Evolutionary conservation across 345 rosid genomes (phyloP).

Genomic region (Clarkia xantiana): DNA sequence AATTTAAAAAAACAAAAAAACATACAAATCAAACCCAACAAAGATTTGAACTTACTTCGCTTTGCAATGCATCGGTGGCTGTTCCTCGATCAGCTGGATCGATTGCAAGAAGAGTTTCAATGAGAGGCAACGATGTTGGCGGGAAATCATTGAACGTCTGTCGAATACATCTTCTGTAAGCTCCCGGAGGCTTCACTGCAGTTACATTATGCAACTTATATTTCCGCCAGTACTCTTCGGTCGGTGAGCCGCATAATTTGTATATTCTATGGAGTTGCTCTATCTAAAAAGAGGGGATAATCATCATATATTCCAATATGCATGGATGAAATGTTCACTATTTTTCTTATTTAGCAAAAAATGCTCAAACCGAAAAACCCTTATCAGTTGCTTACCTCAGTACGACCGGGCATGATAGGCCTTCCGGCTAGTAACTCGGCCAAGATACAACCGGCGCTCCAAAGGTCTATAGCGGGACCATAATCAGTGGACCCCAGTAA

Average conservation of each 20-base stretch:
- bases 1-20: not conserved
- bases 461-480: slow-evolving; percentile 70
- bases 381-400: slow-evolving; percentile 45
- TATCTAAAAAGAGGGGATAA: slow-evolving; percentile 23
- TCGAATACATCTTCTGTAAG: slow-evolving; percentile 50
- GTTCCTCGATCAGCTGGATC: slow-evolving; percentile 84
- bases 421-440: slow-evolving; percentile 88
- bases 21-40: not conserved
- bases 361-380: not conserved
- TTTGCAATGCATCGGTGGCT: slow-evolving; percentile 59
- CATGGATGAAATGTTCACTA: too few species aligned
- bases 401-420: slow-evolving; percentile 94
- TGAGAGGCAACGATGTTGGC: slow-evolving; percentile 51
- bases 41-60: slow-evolving; percentile 42
- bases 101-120: slow-evolving; percentile 82
- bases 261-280: slow-evolving; percentile 87
- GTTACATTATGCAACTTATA: slow-evolving; percentile 73
- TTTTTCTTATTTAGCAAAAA: too few species aligned
- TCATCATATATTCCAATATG: too few species aligned
- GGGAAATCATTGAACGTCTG: slow-evolving; percentile 77
- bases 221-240: slow-evolving; percentile 93
- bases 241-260: slow-evolving; percentile 85
- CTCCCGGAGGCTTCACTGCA: slow-evolving; percentile 55
- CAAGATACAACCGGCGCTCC: slow-evolving; percentile 97
- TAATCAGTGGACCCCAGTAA: slow-evolving; percentile 85